phyloP scores from a whole-genome alignment of 2,329 filamentous ascomycete genomes.

The Parastagonospora nodorum region DNA sequence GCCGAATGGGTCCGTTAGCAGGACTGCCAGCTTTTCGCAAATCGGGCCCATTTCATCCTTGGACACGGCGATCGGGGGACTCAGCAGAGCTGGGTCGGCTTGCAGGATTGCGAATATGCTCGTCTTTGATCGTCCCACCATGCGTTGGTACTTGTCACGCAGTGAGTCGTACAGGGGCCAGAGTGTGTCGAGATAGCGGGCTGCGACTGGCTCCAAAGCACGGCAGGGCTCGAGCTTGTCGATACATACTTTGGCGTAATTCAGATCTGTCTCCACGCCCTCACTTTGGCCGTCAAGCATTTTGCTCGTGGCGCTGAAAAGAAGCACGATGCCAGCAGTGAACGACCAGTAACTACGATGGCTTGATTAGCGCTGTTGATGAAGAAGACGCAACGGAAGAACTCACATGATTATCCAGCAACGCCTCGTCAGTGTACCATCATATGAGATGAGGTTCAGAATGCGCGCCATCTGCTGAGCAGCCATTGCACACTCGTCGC shows the following conservation, averaged over 20 bases:
- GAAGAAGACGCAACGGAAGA: not conserved
- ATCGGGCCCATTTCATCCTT: slow-evolving; percentile 42
- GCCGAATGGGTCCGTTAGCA: slow-evolving; percentile 45
- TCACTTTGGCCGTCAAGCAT: slow-evolving; percentile 39
- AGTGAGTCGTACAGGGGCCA: slow-evolving; percentile 43
- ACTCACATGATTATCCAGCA: slow-evolving; percentile 47
- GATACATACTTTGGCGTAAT: slow-evolving; percentile 41
- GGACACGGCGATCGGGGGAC: slow-evolving; percentile 35
- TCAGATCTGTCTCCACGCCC: slow-evolving; percentile 38
- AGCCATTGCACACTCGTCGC: slow-evolving; percentile 40
- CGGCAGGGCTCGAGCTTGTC: slow-evolving; percentile 42
- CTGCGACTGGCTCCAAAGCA: slow-evolving; percentile 38
- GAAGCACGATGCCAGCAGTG: slow-evolving; percentile 40
- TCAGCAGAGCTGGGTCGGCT: slow-evolving; percentile 27
- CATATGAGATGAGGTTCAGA: slow-evolving; percentile 38
- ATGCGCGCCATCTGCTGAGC: slow-evolving; percentile 45
- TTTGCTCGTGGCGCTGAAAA: slow-evolving; percentile 42
- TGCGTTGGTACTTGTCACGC: slow-evolving; percentile 38
- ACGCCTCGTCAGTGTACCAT: slow-evolving; percentile 41
- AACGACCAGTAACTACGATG: slow-evolving; percentile 44
- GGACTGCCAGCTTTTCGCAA: slow-evolving; percentile 38
- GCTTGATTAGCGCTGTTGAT: not conserved
- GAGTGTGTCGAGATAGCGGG: slow-evolving; percentile 38
- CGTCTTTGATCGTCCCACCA: slow-evolving; percentile 38
- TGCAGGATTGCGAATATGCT: slow-evolving; percentile 43